These are phyloP conservation scores for Globisporangium sylvaticum DNA, from an alignment of 352 stramenopile genomes.

Conservation along the genomic window DNA sequence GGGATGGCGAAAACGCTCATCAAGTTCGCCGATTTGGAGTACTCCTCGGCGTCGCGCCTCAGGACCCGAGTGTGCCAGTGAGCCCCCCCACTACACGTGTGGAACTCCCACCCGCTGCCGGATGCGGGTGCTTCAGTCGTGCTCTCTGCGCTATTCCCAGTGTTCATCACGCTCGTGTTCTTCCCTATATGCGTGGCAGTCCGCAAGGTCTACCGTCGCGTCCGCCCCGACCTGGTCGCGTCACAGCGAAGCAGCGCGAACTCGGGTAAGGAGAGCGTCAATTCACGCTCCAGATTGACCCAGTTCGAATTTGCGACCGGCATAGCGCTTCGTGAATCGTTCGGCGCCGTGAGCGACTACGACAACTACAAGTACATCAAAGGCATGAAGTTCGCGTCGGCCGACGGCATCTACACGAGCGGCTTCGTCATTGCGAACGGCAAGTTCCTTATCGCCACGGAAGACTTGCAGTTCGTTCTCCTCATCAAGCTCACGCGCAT, in stretches of 20 bases:
- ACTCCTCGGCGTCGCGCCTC: not conserved
- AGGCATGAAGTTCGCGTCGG: no score
- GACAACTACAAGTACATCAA: no score
- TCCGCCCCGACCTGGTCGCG: not conserved
- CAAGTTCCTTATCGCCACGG: no score
- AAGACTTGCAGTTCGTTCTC: no score
- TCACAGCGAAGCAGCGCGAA: conserved; percentile 6
- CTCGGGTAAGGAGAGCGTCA: conserved; percentile 3
- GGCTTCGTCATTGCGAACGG: no score
- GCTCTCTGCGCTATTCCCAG: not conserved
- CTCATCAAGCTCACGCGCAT: no score
- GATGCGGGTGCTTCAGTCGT: not conserved
- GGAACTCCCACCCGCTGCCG: conserved; percentile 2
- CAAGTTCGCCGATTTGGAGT: conserved; percentile 3
- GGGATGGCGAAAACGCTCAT: not conserved
- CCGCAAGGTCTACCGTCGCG: conserved; percentile 6
- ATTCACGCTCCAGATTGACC: not conserved
- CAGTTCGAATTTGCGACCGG: conserved; percentile 14
- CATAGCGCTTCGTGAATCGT: conserved; percentile 4
- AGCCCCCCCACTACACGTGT: not conserved
- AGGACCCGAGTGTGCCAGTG: not conserved
- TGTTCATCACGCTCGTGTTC: conserved; percentile 4
- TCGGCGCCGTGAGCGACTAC: no score
- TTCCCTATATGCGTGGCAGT: not conserved
- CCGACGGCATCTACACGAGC: no score